Base-by-base conservation (phyloP, 805 yeast genomes). In the Metschnikowia cubensis region DNA sequence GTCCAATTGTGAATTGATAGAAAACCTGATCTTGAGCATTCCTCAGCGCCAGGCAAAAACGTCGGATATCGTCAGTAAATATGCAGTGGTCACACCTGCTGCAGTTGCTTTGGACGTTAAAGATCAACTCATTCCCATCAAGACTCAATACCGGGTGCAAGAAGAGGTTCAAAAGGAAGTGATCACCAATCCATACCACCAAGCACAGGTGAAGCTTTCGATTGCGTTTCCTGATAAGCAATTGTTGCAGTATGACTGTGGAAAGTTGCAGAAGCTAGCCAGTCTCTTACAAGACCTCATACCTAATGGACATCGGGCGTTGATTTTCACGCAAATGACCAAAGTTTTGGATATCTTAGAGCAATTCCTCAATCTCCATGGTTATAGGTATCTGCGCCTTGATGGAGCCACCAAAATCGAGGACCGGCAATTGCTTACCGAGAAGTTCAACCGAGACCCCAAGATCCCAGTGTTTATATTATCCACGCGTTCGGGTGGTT, bases 391-490 rank as follows among this genome's bases (percentile, higher is more conserved):
- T 65, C 80, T 92, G 89, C 81, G 99, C 64, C 75, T 94, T 55
- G 99, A 94, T 68, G 99, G 99, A 59, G 90, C 98, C 1, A 94
- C 99, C 1, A 90, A 90, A 65, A 88, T 94, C 59, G 99, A 94
- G 68, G 98, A 94, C 67, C 84, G 99, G 59, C 99, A 94, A 66
- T 76, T 91, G 17, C 70, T 94, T 61, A 94, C 99, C 0, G 99
- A 94, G 62, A 76, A 92, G 55, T 94, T 94, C 71, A 94, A 94
- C 64, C 80, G 84, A 45, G 99, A 94, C 64, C 74, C 85, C 13
- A 79, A 84, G 54, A 85, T 92, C 42, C 94, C 96, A 3, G 96
- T 91, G 17, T 94, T 94, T 61, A 94, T 94, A 45, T 68, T 94
- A 48, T 89, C 97, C 3, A 89, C 97, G 2, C 82, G 99, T 69